phyloP scores from a whole-genome alignment of 2,329 filamentous ascomycete species.

The Penicillium occitanis region DNA sequence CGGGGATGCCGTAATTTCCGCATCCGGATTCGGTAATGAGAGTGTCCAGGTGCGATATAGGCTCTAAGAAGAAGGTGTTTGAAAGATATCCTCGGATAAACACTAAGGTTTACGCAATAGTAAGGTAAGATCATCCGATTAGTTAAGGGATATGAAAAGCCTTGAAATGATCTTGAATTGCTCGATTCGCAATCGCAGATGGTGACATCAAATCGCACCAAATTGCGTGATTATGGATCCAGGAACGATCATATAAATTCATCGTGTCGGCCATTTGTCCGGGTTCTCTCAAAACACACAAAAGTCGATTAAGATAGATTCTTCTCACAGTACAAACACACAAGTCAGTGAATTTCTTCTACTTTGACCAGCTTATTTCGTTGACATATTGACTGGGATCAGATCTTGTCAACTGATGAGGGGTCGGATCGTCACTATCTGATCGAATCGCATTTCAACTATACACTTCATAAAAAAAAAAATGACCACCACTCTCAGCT shows the following conservation, averaged over 20 bases:
- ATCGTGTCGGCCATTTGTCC: neutral
- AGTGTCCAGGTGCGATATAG: neutral
- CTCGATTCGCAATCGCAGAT: neutral
- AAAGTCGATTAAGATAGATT: neutral
- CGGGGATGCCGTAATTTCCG: neutral
- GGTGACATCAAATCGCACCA: neutral
- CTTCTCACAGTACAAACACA: neutral
- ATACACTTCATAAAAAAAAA: neutral
- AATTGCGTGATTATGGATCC: slow-evolving; percentile 8
- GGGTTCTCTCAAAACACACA: neutral
- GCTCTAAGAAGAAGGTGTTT: neutral
- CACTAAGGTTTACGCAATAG: neutral
- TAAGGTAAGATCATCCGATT: neutral
- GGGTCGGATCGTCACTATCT: neutral
- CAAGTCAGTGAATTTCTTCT: neutral
- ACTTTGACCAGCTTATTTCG: neutral
- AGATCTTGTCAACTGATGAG: neutral
- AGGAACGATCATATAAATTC: neutral
- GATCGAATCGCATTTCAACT: neutral
- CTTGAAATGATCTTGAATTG: neutral
- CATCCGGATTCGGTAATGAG: neutral
- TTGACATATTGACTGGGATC: neutral
- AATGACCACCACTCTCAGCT: slow-evolving; percentile 2
- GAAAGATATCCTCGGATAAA: neutral
- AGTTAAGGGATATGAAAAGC: neutral